These are phyloP conservation scores for Staphylotrichum longicolle DNA, from an alignment of 495 filamentous ascomycete genomes.

Conservation along the genomic window DNA sequence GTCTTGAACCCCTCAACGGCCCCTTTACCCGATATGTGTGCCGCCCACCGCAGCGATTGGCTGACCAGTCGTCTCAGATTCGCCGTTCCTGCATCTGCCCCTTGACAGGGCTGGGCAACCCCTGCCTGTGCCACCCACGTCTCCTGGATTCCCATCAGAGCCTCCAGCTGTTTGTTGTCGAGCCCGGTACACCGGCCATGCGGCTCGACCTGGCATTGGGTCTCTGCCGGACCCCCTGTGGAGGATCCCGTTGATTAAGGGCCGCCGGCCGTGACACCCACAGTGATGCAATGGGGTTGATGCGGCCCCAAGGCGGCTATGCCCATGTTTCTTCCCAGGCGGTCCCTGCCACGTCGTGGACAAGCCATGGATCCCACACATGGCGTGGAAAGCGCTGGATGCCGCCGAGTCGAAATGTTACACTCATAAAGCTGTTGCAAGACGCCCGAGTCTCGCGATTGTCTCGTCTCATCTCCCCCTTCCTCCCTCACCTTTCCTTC, in stretches of 20 bases:
- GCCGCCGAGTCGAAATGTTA: slow-evolving; percentile 4
- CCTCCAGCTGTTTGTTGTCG: slow-evolving; percentile 2
- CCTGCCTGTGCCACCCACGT: slow-evolving; percentile 16
- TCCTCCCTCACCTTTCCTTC: slow-evolving; percentile 27
- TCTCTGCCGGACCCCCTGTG: slow-evolving; percentile 9
- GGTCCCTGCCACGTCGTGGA: slow-evolving; percentile 8
- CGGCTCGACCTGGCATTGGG: slow-evolving; percentile 8
- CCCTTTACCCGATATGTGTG: slow-evolving; percentile 25
- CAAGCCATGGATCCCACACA: slow-evolving; percentile 11
- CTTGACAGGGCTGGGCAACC: slow-evolving; percentile 21
- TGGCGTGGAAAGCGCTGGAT: slow-evolving; percentile 9
- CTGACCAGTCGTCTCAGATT: slow-evolving; percentile 31
- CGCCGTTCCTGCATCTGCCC: slow-evolving; percentile 33
- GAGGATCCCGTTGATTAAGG: slow-evolving; percentile 20
- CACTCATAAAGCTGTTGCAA: slow-evolving; percentile 26
- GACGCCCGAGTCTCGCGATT: slow-evolving; percentile 15
- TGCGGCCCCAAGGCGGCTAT: slow-evolving; percentile 7
- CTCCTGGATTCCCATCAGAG: slow-evolving; percentile 27
- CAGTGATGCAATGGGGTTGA: slow-evolving; percentile 8
- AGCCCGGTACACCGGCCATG: background rate
- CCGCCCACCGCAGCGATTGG: slow-evolving; percentile 28
- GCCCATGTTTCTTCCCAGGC: slow-evolving; percentile 1
- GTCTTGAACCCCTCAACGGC: background rate
- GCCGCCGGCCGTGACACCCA: slow-evolving; percentile 9
- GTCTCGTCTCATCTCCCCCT: slow-evolving; percentile 16